Evolutionary conservation across 345 rosid genomes (phyloP), one percentile per base, ranked within the genome.

Genomic region (Physaria fendleri): DNA sequence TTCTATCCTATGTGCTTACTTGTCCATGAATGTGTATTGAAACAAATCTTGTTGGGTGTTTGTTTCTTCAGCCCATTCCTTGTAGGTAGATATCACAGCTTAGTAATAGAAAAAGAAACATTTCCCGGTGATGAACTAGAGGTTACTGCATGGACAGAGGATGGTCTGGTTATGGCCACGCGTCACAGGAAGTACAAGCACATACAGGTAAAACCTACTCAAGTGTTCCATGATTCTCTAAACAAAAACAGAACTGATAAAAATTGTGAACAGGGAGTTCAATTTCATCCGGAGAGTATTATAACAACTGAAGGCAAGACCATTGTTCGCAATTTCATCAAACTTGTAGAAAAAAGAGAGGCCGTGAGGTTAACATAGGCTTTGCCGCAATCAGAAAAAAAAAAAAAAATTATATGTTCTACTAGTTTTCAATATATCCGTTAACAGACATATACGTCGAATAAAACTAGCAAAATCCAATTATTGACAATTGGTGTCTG

Each of bases 241-340:
- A 24, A n/a, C 20, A 1, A 18, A 59, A 18, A 18, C 20, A 25
- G 2, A 42, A 18, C 23, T 69, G 9, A 20, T 32, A 18, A 46
- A 29, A 29, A 2, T 13, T 56, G 22, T 45, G 24, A 21, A 32
- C 82, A 94, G 97, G 97, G 99, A 10, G 99, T 90, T 18, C 97
- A 87, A 47, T 90, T 94, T 75, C 97, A 90, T 80, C 99, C 96
- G 0, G 97, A 90, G 52, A 90, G 99, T 82, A 94, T 94, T 55
- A 85, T 94, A 70, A 87, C 93, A 39, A 42, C 65, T 0, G 88
- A 87, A 71, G 96, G 97, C 64, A 89, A 71, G 84, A 80, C 29
- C 2, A 85, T 84, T 16, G 83, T 90, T n/a, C 50, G 73, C 29
- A 90, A 94, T 61, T 94, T 94, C 82, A 62, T 94, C 73, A 79